phyloP scores from a whole-genome alignment of 164 flowering plant species.

The Vitis riparia region DNA sequence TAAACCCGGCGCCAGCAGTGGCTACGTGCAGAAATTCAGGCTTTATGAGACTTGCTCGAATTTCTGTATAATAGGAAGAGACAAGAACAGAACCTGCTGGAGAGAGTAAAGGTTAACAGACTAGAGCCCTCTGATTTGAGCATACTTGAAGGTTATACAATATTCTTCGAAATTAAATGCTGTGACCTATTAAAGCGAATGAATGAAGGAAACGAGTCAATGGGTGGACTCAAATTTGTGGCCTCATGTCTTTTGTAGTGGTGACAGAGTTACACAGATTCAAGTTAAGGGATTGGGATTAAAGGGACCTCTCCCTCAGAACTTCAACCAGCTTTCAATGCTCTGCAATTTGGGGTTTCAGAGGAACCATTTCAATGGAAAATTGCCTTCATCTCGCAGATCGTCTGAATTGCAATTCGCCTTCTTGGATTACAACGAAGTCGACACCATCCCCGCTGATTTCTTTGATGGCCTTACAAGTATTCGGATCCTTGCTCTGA shows the following conservation, averaged over 20 bases:
- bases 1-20: too few species aligned
- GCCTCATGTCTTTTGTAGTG: slow-evolving; percentile 60
- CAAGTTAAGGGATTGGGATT: slow-evolving; percentile 30
- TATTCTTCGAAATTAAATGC: slow-evolving; percentile 69
- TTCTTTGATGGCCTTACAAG: too few species aligned
- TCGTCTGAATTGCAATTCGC: too few species aligned
- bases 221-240: slow-evolving; percentile 89
- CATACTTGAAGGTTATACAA: slow-evolving; percentile 71
- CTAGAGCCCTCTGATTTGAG: slow-evolving; percentile 69
- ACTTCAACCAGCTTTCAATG: too few species aligned
- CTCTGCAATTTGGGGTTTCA: too few species aligned
- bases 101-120: slow-evolving; percentile 85
- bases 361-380: too few species aligned
- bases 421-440: too few species aligned
- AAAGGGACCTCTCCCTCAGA: too few species aligned
- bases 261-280: slow-evolving; percentile 65
- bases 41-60: slow-evolving; percentile 26
- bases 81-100: slow-evolving; percentile 62
- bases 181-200: slow-evolving; percentile 35
- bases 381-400: too few species aligned
- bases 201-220: slow-evolving; percentile 64
- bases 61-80: slow-evolving; percentile 85
- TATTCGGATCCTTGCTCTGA: too few species aligned
- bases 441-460: too few species aligned
- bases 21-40: too few species aligned